Percentiles rank a stretch among this genome's conserved stretches.
phyloP scores from a whole-genome alignment of 2,329 filamentous ascomycete genomes.

The Bipolaris zeicola region DNA sequence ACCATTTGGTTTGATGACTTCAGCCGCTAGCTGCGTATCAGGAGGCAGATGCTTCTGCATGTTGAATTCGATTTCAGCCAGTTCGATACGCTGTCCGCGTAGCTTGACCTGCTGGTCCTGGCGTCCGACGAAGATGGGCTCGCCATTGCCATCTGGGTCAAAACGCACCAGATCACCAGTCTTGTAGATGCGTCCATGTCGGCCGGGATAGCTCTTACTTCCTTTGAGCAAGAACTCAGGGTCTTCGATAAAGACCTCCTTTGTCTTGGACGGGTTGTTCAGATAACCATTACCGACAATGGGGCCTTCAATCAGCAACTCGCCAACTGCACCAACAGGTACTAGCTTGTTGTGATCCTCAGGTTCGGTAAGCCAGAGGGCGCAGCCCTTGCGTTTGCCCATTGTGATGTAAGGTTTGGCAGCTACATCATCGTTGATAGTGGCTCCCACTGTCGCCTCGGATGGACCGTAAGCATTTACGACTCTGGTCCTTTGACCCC shows the following conservation, averaged over 20 bases:
- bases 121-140: slow-evolving; percentile 45
- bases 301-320: slow-evolving; percentile 66
- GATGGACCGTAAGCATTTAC: slow-evolving; percentile 47
- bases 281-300: slow-evolving; percentile 51
- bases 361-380: slow-evolving; percentile 51
- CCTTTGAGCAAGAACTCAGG: slow-evolving; percentile 64
- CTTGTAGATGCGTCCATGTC: slow-evolving; percentile 54
- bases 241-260: slow-evolving; percentile 55
- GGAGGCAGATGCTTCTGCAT: slow-evolving; percentile 48
- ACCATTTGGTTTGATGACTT: slow-evolving; percentile 53
- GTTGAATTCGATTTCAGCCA: slow-evolving; percentile 48
- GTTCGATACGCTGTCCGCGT: slow-evolving; percentile 49
- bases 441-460: slow-evolving; percentile 45
- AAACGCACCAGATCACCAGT: slow-evolving; percentile 54
- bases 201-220: slow-evolving; percentile 60
- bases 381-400: slow-evolving; percentile 43
- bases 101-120: slow-evolving; percentile 50
- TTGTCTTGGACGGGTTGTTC: slow-evolving; percentile 45
- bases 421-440: slow-evolving; percentile 39
- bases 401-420: slow-evolving; percentile 44
- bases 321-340: slow-evolving; percentile 51
- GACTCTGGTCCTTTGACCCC: slow-evolving; percentile 49
- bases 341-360: slow-evolving; percentile 46
- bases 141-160: slow-evolving; percentile 51
- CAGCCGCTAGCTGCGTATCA: slow-evolving; percentile 52